phyloP scores from a whole-genome alignment of 805 yeast genomes.

The Candida maesae region DNA sequence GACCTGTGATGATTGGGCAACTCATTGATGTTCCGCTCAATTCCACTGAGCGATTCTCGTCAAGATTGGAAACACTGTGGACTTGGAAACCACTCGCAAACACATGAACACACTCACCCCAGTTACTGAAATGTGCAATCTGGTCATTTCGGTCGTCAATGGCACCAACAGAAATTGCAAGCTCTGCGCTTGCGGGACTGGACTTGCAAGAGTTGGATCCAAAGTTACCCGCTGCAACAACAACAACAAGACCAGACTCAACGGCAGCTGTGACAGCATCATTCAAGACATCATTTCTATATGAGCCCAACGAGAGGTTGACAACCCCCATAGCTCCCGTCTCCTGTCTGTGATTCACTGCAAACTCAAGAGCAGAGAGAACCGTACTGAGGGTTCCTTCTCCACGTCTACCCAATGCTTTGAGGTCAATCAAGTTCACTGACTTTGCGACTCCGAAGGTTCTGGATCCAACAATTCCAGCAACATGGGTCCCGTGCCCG shows the following conservation, averaged over 20 bases:
- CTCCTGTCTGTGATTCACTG: conserved; percentile 51
- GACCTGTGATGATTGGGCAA: conserved; percentile 69
- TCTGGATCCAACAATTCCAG: conserved; percentile 78
- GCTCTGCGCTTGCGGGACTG: conserved; percentile 80
- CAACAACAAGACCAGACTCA: conserved; percentile 65
- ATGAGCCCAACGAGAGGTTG: conserved; percentile 79
- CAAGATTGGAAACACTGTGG: conserved; percentile 44
- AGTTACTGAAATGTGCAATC: conserved; percentile 79
- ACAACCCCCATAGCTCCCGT: conserved; percentile 52
- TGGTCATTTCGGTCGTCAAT: conserved; percentile 69
- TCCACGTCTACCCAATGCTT: conserved; percentile 66
- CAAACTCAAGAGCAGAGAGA: conserved; percentile 62
- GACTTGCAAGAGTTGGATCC: conserved; percentile 72
- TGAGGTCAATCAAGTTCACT: conserved; percentile 63
- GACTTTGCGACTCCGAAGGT: conserved; percentile 82
- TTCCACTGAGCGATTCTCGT: conserved; percentile 19
- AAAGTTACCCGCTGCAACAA: conserved; percentile 86
- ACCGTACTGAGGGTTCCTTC: conserved; percentile 67
- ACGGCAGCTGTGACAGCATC: conserved; percentile 74
- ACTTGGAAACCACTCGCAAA: conserved; percentile 80
- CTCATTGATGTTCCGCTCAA: conserved; percentile 84
- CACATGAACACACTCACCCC: conserved; percentile 89
- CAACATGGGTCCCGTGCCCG: conserved; percentile 95
- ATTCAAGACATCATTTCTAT: conserved; percentile 61
- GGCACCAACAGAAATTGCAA: conserved; percentile 83